These are phyloP conservation scores for Yamadazyma sp. DNA, from an alignment of 805 yeast genomes.

Conservation along the genomic window DNA sequence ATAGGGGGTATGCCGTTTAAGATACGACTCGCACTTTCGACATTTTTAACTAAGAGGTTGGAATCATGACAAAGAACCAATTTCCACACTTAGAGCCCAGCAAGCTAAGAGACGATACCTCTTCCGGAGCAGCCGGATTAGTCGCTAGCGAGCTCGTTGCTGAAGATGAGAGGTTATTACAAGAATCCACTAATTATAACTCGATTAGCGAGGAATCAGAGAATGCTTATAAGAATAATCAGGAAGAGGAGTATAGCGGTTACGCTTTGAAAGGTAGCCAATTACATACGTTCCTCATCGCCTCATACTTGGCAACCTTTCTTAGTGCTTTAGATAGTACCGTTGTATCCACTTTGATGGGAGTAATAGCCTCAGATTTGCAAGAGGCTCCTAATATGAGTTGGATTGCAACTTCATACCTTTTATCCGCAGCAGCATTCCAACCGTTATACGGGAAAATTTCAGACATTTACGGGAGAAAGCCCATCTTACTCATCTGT, in stretches of 20 bases:
- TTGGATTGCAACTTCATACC: constrained; percentile 73
- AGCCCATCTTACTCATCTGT: constrained; percentile 50
- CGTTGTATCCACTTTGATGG: constrained; percentile 62
- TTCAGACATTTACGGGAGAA: constrained; percentile 72
- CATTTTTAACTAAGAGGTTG: no score
- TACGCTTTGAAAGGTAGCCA: constrained; percentile 32
- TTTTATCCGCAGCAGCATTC: constrained; percentile 67
- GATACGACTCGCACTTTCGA: no score
- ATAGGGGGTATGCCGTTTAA: no score
- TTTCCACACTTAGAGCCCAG: constrained; percentile 9
- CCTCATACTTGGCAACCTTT: constrained; percentile 43
- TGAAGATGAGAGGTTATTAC: constrained; percentile 23
- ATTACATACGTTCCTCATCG: constrained; percentile 29
- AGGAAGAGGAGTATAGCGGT: constrained; percentile 18
- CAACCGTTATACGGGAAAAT: constrained; percentile 73
- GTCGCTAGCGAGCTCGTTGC: constrained; percentile 39
- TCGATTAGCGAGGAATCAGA: constrained; percentile 12
- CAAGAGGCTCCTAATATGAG: constrained; percentile 61
- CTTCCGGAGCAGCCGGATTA: constrained; percentile 33
- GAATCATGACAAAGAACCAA: not conserved
- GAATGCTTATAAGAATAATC: constrained; percentile 2
- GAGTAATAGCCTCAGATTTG: constrained; percentile 69
- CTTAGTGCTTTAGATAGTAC: constrained; percentile 69
- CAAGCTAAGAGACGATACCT: constrained; percentile 24
- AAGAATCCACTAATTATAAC: constrained; percentile 8